Percentiles rank a stretch among this genome's conserved stretches.
These are phyloP conservation scores for Cucumis hystrix DNA, from an alignment of 306 rosid species.

Conservation along the genomic window DNA sequence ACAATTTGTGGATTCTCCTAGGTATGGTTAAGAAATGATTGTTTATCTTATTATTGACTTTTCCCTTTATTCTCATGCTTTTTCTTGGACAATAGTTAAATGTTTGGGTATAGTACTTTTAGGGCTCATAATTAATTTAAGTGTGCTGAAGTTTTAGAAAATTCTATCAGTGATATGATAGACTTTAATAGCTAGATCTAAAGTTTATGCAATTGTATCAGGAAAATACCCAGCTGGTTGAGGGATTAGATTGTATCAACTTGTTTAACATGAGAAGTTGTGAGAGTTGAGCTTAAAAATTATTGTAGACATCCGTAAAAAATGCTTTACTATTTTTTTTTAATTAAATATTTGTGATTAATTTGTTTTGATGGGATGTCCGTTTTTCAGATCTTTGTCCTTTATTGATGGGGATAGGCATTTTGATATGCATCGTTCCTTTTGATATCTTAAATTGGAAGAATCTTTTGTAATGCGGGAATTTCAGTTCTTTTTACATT, in stretches of 20 bases:
- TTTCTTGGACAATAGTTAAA: background rate
- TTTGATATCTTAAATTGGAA: too few species aligned
- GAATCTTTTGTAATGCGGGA: background rate
- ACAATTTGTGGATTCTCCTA: background rate
- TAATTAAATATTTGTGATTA: too few species aligned
- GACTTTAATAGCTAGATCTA: too few species aligned
- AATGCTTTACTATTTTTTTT: background rate
- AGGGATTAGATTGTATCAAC: background rate
- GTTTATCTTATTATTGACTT: background rate
- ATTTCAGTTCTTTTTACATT: background rate
- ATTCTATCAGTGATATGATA: too few species aligned
- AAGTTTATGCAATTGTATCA: background rate
- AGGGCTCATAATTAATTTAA: too few species aligned
- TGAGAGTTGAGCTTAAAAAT: background rate
- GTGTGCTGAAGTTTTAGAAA: too few species aligned
- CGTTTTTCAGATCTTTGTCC: too few species aligned
- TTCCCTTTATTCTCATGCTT: background rate
- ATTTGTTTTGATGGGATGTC: background rate
- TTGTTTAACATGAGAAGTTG: background rate
- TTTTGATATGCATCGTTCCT: too few species aligned
- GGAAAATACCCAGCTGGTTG: background rate
- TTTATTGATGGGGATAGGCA: too few species aligned
- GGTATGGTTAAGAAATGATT: background rate
- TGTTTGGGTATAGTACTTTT: too few species aligned
- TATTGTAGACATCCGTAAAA: background rate